Percentiles rank a stretch among this genome's conserved stretches.
Conservation (phyloP, 495 filamentous ascomycete species). For the Aspergillus hancockii region DNA sequence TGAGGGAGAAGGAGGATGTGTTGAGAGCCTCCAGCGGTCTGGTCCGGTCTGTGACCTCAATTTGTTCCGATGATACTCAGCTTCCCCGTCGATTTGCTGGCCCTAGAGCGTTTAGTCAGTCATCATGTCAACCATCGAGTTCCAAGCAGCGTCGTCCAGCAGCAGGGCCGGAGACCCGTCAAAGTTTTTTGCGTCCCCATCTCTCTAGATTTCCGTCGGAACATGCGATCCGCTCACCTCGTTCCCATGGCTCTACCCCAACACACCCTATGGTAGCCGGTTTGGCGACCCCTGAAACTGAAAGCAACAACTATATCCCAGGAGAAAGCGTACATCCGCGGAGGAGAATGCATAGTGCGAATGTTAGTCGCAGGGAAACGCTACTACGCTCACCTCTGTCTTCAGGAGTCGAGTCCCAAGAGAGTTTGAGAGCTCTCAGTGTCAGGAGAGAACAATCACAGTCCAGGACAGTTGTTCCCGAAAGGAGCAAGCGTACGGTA, state of each 20-base stretch:
- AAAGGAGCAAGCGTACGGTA: conserved; percentile 16
- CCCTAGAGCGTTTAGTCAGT: conserved; percentile 29
- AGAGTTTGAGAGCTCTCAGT: conserved; percentile 14
- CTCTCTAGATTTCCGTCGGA: conserved; percentile 37
- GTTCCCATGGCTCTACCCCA: conserved; percentile 29
- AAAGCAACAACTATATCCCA: conserved; percentile 30
- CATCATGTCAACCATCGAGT: conserved; percentile 27
- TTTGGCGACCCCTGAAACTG: conserved; percentile 47
- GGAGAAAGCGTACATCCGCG: conserved; percentile 31
- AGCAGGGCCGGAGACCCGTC: conserved; percentile 59
- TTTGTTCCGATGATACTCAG: conserved; percentile 34
- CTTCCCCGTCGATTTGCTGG: conserved; percentile 28
- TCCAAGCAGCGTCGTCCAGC: conserved; percentile 49
- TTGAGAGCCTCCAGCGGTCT: conserved; percentile 57
- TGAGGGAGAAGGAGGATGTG: conserved; percentile 49
- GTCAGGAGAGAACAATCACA: conserved; percentile 20
- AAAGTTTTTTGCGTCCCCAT: conserved; percentile 35
- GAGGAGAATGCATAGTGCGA: conserved; percentile 39
- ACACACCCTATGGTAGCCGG: conserved; percentile 36
- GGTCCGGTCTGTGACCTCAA: conserved; percentile 50
- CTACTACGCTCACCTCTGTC: conserved; percentile 41
- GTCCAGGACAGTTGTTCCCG: conserved; percentile 17
- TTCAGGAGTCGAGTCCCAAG: conserved; percentile 33
- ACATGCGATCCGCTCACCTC: conserved; percentile 35
- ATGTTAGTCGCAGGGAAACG: conserved; percentile 35